Percentiles rank a stretch among this genome's conserved stretches.
phyloP scores from a whole-genome alignment of 83 land plant genomes.

The Larix sibirica region DNA sequence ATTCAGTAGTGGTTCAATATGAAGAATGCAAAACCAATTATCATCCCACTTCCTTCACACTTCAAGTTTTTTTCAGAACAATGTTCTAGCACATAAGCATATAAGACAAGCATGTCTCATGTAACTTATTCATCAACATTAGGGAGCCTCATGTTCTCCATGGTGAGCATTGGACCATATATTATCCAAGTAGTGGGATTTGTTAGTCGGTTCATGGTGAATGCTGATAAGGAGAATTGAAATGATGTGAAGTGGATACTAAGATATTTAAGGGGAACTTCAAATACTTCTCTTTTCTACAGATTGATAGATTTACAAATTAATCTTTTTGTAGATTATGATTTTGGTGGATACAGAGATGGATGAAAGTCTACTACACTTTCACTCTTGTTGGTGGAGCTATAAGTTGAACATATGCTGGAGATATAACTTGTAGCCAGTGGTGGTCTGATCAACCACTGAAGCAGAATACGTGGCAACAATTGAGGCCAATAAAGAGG shows the following conservation, averaged over 20 bases:
- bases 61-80: neutral
- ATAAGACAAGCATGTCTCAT: neutral
- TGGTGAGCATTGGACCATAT: too few relatives aligned
- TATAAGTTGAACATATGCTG: neutral
- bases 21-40: neutral
- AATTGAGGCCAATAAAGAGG: too few relatives aligned
- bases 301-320: neutral
- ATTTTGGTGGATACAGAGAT: neutral
- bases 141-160: too few relatives aligned
- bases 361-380: neutral
- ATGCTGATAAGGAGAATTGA: too few relatives aligned
- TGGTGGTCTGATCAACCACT: neutral
- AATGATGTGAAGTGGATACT: too few relatives aligned
- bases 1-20: neutral
- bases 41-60: neutral
- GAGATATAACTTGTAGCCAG: neutral
- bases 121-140: neutral
- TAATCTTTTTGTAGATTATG: neutral
- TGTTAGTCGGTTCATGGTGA: too few relatives aligned
- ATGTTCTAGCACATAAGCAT: neutral
- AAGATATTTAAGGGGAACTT: neutral
- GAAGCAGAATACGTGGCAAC: too few relatives aligned
- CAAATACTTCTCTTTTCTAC: neutral
- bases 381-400: neutral
- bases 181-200: too few relatives aligned